Percentiles rank a stretch among this genome's conserved stretches.
phyloP scores from a whole-genome alignment of 768 basidiomycete genomes.

The Albatrellus ellisii region DNA sequence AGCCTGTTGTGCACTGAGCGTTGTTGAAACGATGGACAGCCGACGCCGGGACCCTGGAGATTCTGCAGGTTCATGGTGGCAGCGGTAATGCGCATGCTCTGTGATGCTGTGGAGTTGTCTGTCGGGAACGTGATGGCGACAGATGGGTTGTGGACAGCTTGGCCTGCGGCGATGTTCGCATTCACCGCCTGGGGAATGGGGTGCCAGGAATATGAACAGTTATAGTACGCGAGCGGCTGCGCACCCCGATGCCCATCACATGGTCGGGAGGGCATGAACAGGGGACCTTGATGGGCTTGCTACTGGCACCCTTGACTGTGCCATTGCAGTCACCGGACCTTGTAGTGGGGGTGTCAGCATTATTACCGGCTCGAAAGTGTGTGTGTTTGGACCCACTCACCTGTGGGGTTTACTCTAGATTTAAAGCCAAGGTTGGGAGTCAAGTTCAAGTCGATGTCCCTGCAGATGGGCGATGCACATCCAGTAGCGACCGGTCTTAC shows the following conservation, averaged over 20 bases:
- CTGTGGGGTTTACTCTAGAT: conserved; percentile 14
- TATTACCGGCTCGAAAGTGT: too few relatives aligned
- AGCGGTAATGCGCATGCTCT: conserved; percentile 15
- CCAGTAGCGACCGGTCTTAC: too few relatives aligned
- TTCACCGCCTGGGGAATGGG: too few relatives aligned
- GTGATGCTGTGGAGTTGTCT: conserved; percentile 11
- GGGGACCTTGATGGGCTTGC: conserved; percentile 15
- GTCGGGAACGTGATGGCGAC: conserved; percentile 18
- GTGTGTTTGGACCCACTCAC: too few relatives aligned
- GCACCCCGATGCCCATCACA: conserved; percentile 3
- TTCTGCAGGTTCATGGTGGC: conserved; percentile 18
- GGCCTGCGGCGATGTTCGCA: conserved; percentile 14
- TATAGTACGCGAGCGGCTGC: too few relatives aligned
- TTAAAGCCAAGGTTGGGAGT: conserved; percentile 42
- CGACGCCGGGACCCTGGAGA: conserved; percentile 16
- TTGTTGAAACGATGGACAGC: conserved; percentile 16
- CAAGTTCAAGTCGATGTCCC: conserved; percentile 6
- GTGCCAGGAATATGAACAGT: too few relatives aligned
- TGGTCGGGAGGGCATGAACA: conserved; percentile 15
- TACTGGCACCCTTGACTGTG: conserved; percentile 10
- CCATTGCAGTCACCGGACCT: conserved; percentile 18
- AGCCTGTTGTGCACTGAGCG: conserved; percentile 9
- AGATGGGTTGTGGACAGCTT: conserved; percentile 16
- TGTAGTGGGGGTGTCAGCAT: too few relatives aligned
- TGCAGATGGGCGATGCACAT: conserved; percentile 1